A percentile compares a stretch with the other conserved stretches of the same genome.
Evolutionary conservation across 2,329 filamentous ascomycete species (phyloP).

Genomic region (Onygenales sp.): DNA sequence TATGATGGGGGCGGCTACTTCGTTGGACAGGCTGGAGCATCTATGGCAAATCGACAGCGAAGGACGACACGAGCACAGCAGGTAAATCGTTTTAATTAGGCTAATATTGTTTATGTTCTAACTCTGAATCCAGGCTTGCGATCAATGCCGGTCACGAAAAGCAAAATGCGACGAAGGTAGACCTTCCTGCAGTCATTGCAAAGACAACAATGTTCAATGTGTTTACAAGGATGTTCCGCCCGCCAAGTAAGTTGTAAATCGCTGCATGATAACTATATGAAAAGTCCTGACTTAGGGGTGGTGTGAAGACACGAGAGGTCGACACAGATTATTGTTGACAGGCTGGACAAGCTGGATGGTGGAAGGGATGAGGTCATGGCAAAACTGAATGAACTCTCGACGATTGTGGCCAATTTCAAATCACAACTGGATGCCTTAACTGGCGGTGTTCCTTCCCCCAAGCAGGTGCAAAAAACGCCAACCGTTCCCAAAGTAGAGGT

Average conservation of each 20-base stretch:
- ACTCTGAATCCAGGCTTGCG: conserved; percentile 60
- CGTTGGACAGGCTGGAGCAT: conserved; percentile 15
- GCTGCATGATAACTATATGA: neutral
- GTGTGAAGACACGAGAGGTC: conserved; percentile 30
- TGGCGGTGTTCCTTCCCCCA: neutral
- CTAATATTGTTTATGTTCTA: conserved; percentile 1
- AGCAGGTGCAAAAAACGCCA: neutral
- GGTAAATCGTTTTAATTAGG: conserved; percentile 16
- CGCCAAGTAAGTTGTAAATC: conserved; percentile 60
- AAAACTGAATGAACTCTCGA: neutral
- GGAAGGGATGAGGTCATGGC: neutral
- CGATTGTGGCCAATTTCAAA: conserved; percentile 2
- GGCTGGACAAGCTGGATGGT: conserved; percentile 21
- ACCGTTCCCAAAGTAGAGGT: neutral
- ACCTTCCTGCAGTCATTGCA: conserved; percentile 74
- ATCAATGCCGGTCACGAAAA: conserved; percentile 77
- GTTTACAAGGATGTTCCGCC: conserved; percentile 85
- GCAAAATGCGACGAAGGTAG: conserved; percentile 85
- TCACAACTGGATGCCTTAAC: neutral
- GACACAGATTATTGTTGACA: conserved; percentile 28
- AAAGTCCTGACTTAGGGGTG: neutral
- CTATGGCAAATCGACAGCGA: conserved; percentile 25
- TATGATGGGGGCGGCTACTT: conserved; percentile 24
- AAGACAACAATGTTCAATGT: conserved; percentile 74
- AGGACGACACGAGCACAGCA: conserved; percentile 32